A percentile compares a stretch with the other conserved stretches of the same genome.
These are phyloP conservation scores for Barnettozyma sucrosica DNA, from an alignment of 805 yeast genomes.

Conservation along the genomic window DNA sequence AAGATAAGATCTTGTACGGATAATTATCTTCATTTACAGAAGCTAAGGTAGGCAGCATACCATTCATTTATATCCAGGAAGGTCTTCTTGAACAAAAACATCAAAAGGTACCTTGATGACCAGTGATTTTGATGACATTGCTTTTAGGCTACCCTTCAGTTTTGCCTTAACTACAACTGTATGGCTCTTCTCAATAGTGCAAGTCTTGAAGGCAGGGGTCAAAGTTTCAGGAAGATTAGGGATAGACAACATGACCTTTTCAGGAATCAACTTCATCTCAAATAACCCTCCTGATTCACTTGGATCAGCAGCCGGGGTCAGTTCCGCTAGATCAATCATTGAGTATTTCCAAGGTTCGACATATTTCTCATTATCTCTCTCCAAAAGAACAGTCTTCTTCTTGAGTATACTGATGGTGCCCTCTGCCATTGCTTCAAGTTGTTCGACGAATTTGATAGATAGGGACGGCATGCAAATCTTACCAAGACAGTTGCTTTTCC, in stretches of 20 bases:
- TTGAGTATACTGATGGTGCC: background rate
- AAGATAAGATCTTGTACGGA: background rate
- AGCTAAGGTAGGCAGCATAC: background rate
- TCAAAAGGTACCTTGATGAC: background rate
- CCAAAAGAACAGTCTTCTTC: background rate
- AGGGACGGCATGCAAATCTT: background rate
- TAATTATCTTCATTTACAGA: background rate
- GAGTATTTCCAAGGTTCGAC: background rate
- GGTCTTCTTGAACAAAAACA: background rate
- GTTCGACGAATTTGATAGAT: background rate
- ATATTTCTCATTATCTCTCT: background rate
- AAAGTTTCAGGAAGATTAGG: background rate
- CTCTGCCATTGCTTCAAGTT: background rate
- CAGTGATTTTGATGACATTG: background rate
- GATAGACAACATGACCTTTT: background rate
- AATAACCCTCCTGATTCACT: background rate
- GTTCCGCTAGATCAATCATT: background rate
- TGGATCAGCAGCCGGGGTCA: background rate
- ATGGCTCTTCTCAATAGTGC: background rate
- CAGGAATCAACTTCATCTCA: background rate
- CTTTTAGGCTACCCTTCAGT: background rate
- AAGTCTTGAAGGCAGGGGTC: background rate
- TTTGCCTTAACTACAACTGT: background rate
- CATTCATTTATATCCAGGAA: background rate
- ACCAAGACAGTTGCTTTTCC: background rate